These are phyloP conservation scores for Gynostemma pentaphyllum DNA, from an alignment of 306 rosid genomes.

Conservation along the genomic window DNA sequence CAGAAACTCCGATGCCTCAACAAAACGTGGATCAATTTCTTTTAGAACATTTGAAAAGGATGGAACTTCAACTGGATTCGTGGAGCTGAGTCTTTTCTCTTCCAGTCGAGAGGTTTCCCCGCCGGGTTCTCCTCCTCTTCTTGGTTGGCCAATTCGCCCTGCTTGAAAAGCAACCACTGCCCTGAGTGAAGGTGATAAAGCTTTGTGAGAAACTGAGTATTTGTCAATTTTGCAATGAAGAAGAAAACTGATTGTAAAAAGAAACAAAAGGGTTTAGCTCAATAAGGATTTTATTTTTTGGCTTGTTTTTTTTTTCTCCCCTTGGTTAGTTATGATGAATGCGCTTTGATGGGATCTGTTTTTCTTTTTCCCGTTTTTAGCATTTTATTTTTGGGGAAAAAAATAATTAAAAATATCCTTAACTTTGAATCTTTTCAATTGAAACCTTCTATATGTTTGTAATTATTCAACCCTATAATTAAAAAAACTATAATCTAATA, in stretches of 20 bases:
- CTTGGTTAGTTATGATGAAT: neutral
- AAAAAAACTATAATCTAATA: no score
- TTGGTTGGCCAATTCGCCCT: constrained; percentile 79
- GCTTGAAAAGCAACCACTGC: constrained; percentile 1
- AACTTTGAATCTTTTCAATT: no score
- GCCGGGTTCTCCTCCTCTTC: constrained; percentile 73
- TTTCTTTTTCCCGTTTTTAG: neutral
- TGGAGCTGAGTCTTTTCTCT: constrained; percentile 87
- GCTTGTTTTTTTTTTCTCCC: constrained; percentile 16
- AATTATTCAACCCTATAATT: no score
- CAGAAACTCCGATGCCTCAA: constrained; percentile 60
- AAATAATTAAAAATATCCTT: no score
- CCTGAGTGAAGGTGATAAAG: constrained; percentile 24
- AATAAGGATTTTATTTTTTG: constrained; percentile 49
- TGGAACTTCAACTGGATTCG: constrained; percentile 56
- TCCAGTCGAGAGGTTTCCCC: constrained; percentile 60
- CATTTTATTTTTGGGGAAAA: neutral
- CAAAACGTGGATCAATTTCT: constrained; percentile 81
- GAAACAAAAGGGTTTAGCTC: constrained; percentile 44
- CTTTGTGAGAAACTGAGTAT: constrained; percentile 28
- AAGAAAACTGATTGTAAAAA: constrained; percentile 59
- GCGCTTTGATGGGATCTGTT: neutral
- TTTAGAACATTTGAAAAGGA: constrained; percentile 54
- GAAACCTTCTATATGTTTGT: no score
- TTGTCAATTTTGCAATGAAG: constrained; percentile 77